Base-by-base conservation (phyloP, 805 yeast species). In the Yarrowia sp. region DNA sequence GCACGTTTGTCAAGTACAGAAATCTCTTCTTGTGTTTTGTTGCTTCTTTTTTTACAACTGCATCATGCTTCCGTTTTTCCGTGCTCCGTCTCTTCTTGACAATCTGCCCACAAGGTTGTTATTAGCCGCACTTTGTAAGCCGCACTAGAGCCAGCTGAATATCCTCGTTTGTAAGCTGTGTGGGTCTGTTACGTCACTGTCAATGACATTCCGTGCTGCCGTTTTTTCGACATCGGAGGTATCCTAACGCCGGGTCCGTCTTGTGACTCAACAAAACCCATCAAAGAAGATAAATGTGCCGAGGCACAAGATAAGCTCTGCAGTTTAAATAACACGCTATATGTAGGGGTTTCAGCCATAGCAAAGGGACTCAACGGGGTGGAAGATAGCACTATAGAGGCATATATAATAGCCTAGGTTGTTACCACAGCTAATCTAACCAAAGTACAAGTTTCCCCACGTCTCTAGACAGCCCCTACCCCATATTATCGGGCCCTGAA, bases 201-300 rank as follows among this genome's bases (percentile, higher is more conserved):
- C 3, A 8, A 14, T 15, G 14, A 13, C 14, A 31, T 17, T 39
- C 14, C 55, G 7, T 17, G 11, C 13, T 33, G 15, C 11, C 39
- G 39, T n/a, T 33, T 50, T 8, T 50, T 35, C 14, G 9, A 35
- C 57, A 8, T 33, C 55, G 41, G 42, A 36, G 57, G 1, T 18
- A 35, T 15, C 14, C 18, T 18, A 50, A 18, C 17, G 35, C 57
- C 57, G 57, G 8, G 41, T 18, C 57, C 57, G 57, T 11, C 32
- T n/a, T 33, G 41, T 50, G 57, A 50, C 57, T 50, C 57, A 50
- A 50, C 57, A 50, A 50, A 50, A 50, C 41, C 35, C 13, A 17
- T 15, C 39, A 17, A 48, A n/a, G 3, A 6, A 15, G 11, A 13
- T n/a, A 43, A 50, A 51, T 22, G 58, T 36, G 43, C 58, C 58